Base-by-base conservation (phyloP, 345 rosid species). In the Brassica cretica region DNA sequence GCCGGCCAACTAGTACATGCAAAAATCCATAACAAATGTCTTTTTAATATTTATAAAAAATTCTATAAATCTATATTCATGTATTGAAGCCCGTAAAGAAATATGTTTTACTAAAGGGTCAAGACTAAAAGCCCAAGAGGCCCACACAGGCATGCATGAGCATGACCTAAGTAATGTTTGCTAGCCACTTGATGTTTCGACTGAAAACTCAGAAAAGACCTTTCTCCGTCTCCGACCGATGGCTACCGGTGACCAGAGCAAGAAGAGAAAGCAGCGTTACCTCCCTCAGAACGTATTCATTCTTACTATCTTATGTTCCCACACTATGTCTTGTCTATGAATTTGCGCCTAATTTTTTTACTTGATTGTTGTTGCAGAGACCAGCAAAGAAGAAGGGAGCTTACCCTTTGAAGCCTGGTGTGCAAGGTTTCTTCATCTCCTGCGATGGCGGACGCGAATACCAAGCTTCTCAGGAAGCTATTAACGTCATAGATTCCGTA, bases 331-430 rank as follows among this genome's bases (percentile, higher is more conserved):
- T 61, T 49, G 18, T 39, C 49, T 61, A 8, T 78, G 46, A 44
- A 7, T 41, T 8, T 55, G 5, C 5, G 6, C 27, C 30, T 64
- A 69, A 12, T 68, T 58, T 37, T 16, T 37, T 9, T 9, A 37
- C 21, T 4, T 51, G 14, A 33, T 58, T 46, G 32, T 62, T 53
- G 73, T 2, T 78, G 78, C 86, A 93, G 97, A 92, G 78, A 75
- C 85, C 97, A 25, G 97, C 85, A 76, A 92, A 84, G 87, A 92
- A 89, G 91, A 92, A 88, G 84, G 97, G 95, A 0, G 71, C 93
- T 6, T 94, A 92, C 78, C 98, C 97, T 21, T 71, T 92, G 33
- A 89, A 80, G 71, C 93, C 97, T 2, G 98, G 98, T 6, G 89
- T 94, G 1, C 88, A 88, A 80, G 98, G 97, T 39, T 94, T 92